These are phyloP conservation scores for Verticillium nonalfalfae DNA, from an alignment of 2,329 filamentous ascomycete species.

Conservation along the genomic window DNA sequence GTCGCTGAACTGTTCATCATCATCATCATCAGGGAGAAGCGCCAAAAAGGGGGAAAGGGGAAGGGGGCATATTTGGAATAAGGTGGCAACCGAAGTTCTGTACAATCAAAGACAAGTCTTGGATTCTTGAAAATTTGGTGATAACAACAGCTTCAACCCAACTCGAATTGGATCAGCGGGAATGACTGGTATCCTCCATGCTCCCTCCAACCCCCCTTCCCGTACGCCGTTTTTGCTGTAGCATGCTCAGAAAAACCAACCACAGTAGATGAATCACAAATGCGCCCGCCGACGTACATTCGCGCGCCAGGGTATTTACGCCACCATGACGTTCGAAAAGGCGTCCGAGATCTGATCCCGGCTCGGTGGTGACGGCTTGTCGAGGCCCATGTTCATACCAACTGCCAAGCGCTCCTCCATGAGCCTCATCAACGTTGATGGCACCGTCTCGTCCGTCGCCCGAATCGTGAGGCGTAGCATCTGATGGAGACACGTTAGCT, in stretches of 20 bases:
- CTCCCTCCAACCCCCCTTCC: not conserved
- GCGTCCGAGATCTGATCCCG: constrained; percentile 46
- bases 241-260: not conserved
- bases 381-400: constrained; percentile 28
- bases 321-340: constrained; percentile 52
- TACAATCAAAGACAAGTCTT: not conserved
- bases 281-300: not conserved
- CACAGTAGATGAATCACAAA: not conserved
- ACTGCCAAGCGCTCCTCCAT: constrained; percentile 78
- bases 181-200: constrained; percentile 3
- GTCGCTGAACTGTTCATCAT: not conserved
- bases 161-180: not conserved
- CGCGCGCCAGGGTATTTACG: constrained; percentile 11
- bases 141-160: not conserved
- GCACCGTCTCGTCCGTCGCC: constrained; percentile 87
- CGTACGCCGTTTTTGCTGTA: not conserved
- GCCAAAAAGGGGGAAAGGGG: not conserved
- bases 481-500: constrained; percentile 38
- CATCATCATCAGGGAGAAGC: too few relatives aligned
- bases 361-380: constrained; percentile 32
- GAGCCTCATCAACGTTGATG: constrained; percentile 69
- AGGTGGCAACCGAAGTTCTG: not conserved
- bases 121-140: not conserved
- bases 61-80: too few relatives aligned
- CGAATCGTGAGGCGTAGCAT: constrained; percentile 94